A percentile compares a stretch with the other conserved stretches of the same genome.
Evolutionary conservation across 2,329 filamentous ascomycete species (phyloP).

Genomic region (Aureobasidium sp.): DNA sequence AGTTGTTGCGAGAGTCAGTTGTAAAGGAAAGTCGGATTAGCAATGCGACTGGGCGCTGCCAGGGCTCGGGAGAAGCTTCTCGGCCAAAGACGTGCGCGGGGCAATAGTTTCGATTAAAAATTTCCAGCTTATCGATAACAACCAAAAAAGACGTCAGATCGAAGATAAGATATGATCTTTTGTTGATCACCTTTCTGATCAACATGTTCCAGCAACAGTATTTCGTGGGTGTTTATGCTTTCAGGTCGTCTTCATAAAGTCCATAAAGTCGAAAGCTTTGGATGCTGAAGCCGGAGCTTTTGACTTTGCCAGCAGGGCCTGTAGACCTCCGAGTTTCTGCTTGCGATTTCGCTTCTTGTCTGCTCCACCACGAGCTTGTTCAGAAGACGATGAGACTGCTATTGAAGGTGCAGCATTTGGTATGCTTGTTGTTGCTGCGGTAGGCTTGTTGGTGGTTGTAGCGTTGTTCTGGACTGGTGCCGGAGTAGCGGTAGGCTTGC

Average conservation of each 20-base stretch:
- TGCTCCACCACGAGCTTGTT: not conserved
- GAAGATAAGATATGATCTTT: not conserved
- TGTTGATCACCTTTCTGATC: not conserved
- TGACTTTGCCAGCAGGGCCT: conserved; percentile 43
- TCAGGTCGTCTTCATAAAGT: conserved; percentile 39
- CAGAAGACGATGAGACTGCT: not conserved
- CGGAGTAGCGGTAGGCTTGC: not conserved
- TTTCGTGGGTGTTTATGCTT: not conserved
- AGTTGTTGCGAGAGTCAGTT: not conserved
- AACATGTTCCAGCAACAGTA: not conserved
- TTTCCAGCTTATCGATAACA: conserved; percentile 5
- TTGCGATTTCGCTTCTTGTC: conserved; percentile 46
- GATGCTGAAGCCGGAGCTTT: conserved; percentile 29
- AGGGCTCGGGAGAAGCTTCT: not conserved
- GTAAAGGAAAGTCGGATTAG: not conserved
- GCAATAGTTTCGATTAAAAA: not conserved
- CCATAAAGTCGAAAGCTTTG: conserved; percentile 40
- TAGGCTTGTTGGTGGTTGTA: not conserved
- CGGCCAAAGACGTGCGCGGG: not conserved
- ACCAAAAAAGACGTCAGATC: not conserved
- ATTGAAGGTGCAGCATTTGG: not conserved
- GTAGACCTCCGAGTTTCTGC: conserved; percentile 45
- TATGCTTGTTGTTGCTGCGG: not conserved
- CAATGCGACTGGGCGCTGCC: not conserved
- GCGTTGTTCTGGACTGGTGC: not conserved